Evolutionary conservation across 768 basidiomycete genomes (phyloP).

Genomic region (Pisolithus orientalis): DNA sequence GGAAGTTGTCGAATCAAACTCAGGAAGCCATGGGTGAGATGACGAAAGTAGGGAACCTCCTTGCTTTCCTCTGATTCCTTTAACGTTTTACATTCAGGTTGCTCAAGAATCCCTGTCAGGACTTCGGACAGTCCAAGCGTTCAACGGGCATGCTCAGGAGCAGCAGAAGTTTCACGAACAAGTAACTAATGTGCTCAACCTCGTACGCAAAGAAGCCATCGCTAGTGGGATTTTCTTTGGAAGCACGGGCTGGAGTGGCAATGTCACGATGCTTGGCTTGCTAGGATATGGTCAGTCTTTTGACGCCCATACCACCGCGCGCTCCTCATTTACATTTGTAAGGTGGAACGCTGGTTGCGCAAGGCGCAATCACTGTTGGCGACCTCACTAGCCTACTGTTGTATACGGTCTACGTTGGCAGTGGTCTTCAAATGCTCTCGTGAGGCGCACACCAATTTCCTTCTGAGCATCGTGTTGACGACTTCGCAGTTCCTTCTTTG

Average conservation of each 20-base stretch:
- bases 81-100: slow-evolving; percentile 35
- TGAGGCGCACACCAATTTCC: slow-evolving; percentile 28
- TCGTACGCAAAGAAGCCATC: slow-evolving; percentile 82
- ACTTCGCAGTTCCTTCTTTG: slow-evolving; percentile 31
- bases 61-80: background rate
- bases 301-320: background rate
- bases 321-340: slow-evolving; percentile 3
- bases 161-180: slow-evolving; percentile 66
- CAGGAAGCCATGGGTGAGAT: slow-evolving; percentile 95
- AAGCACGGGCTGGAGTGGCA: slow-evolving; percentile 87
- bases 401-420: slow-evolving; percentile 87
- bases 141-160: slow-evolving; percentile 79
- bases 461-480: slow-evolving; percentile 1
- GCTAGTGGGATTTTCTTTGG: slow-evolving; percentile 94
- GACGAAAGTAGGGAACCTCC: slow-evolving; percentile 51
- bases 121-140: slow-evolving; percentile 85
- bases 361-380: slow-evolving; percentile 84
- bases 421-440: slow-evolving; percentile 75
- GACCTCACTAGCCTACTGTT: slow-evolving; percentile 85
- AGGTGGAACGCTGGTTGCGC: slow-evolving; percentile 90
- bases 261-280: slow-evolving; percentile 81
- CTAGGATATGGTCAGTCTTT: slow-evolving; percentile 75
- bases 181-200: slow-evolving; percentile 57
- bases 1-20: slow-evolving; percentile 83
- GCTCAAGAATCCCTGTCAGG: slow-evolving; percentile 89